These are phyloP conservation scores for Amesomyces nigricolor DNA, from an alignment of 2,329 filamentous ascomycete genomes.

Conservation along the genomic window DNA sequence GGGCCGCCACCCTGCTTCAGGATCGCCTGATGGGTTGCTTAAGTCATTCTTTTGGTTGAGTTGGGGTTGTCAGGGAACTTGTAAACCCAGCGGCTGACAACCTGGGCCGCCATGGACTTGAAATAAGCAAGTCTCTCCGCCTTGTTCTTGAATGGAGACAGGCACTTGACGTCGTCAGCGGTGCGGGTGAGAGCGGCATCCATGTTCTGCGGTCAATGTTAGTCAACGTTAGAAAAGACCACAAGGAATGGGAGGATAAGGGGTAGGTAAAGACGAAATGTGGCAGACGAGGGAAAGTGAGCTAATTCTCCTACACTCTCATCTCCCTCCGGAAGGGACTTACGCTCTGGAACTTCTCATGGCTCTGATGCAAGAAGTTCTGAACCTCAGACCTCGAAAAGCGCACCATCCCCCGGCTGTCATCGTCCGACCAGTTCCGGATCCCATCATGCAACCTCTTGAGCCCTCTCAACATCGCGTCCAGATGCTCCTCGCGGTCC, in stretches of 20 bases:
- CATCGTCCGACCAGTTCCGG: constrained; percentile 4
- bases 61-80: constrained; percentile 5
- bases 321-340: too few relatives aligned
- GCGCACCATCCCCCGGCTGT: neutral
- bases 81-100: neutral
- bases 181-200: neutral
- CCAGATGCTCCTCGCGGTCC: constrained; percentile 6
- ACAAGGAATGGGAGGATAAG: too few relatives aligned
- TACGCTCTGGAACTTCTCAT: constrained; percentile 3
- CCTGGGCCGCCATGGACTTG: neutral
- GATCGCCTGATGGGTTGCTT: neutral
- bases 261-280: too few relatives aligned
- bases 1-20: constrained; percentile 2
- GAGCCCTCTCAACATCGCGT: constrained; percentile 1
- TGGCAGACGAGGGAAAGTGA: too few relatives aligned
- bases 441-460: constrained; percentile 5
- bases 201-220: neutral
- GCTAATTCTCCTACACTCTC: too few relatives aligned
- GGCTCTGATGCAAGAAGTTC: neutral
- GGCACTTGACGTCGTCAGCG: neutral
- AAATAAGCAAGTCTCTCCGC: neutral
- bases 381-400: constrained; percentile 1
- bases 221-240: too few relatives aligned
- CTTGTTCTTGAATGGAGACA: constrained; percentile 1
- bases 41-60: neutral